Base-by-base conservation (phyloP, 495 filamentous ascomycete genomes). In the Neurospora pannonica region DNA sequence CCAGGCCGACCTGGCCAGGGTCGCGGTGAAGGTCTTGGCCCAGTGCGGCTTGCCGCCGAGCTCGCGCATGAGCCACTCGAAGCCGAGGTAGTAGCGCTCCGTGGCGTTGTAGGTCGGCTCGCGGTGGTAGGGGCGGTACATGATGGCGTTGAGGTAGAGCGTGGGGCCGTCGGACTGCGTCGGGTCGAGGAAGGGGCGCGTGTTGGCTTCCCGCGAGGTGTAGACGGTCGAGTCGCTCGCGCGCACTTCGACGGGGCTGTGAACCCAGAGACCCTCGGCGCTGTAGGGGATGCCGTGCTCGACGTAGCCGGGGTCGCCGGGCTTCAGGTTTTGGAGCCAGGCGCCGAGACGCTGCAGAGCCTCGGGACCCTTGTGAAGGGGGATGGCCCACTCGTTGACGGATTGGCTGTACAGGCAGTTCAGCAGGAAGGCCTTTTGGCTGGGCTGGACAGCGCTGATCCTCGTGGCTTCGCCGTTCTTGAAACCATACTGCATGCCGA, bases 321-420 rank as follows among this genome's bases (percentile, higher is more conserved):
- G 82, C 31, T 82, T 74, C 19, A 88, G 84, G n/a, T 85, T 84
- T 76, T 95, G 88, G 70, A 99, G 84, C 96, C 96, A 99, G 38
- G 92, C 90, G 37, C 90, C 91, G 24, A 99, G 87, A 36, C 96
- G 91, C 37, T 83, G 87, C 38, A 99, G 90, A 4, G 95, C 94
- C 81, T 97, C 95, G 21, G 96, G 96, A 0, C 97, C 96, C 74
- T 92, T 91, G 76, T 89, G 83, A n/a, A 99, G 84, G 8, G 96
- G 96, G 70, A 99, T 88, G 5, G 95, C 95, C 96, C 96, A 99
- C 80, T 99, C 96, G 80, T 99, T 97, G 67, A 99, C 96, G 77
- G 94, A 97, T 81, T 99, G 96, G 28, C 91, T 94, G 83, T 97
- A 99, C 21, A 98, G 88, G 81, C 96, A 99, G 82, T 99, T 95